Conservation (phyloP, 495 filamentous ascomycete genomes). For the Podospora bellae-mahoneyi region DNA sequence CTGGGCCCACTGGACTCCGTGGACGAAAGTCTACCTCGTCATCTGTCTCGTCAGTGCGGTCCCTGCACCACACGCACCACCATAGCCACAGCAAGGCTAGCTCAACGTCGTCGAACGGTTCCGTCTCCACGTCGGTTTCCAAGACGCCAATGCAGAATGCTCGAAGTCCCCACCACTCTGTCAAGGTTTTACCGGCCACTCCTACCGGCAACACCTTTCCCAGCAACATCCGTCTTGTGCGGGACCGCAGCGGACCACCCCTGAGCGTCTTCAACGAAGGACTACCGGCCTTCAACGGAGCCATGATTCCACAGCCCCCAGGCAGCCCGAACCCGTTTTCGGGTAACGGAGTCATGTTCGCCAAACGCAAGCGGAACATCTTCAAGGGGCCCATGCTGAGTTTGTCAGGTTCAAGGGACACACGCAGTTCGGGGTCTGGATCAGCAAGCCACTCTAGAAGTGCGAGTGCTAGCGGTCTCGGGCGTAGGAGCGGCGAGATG, state of each 20-base stretch:
- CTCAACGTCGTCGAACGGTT: conserved; percentile 81
- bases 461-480: conserved; percentile 51
- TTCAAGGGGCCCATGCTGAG: conserved; percentile 82
- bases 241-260: conserved; percentile 49
- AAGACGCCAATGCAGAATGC: conserved; percentile 60
- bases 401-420: conserved; percentile 21
- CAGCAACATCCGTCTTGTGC: conserved; percentile 79
- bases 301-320: conserved; percentile 31
- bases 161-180: conserved; percentile 78
- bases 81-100: conserved; percentile 92
- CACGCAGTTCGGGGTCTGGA: conserved; percentile 30
- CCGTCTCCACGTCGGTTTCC: conserved; percentile 61
- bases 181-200: conserved; percentile 92
- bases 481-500: conserved; percentile 58
- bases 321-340: conserved; percentile 45
- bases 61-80: conserved; percentile 81
- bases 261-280: conserved; percentile 53
- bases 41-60: conserved; percentile 88
- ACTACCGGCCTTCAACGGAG: conserved; percentile 33
- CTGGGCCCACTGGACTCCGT: conserved; percentile 60
- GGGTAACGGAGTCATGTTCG: conserved; percentile 68
- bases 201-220: conserved; percentile 78
- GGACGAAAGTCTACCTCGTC: conserved; percentile 96
- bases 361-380: conserved; percentile 80
- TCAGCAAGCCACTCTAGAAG: conserved; percentile 42